These are phyloP conservation scores for Rhipidocladum racemiflorum DNA, from an alignment of 176 grass and related monocot species.

Conservation along the genomic window DNA sequence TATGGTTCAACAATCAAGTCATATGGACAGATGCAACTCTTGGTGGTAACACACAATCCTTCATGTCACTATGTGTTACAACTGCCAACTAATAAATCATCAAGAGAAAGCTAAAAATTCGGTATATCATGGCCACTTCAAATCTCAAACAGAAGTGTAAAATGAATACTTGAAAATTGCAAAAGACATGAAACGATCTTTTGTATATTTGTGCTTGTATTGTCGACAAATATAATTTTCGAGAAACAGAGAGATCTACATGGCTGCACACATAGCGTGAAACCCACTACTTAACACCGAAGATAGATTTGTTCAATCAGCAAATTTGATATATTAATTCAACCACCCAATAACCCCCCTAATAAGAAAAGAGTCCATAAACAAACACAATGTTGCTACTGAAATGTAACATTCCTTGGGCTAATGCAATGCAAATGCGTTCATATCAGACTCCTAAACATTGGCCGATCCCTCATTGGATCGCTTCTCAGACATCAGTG, in stretches of 20 bases:
- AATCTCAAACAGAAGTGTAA: neutral
- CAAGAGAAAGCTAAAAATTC: neutral
- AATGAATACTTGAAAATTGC: neutral
- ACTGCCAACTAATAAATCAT: constrained; percentile 41
- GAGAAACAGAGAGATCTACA: neutral
- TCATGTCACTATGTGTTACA: constrained; percentile 49
- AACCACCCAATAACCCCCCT: neutral
- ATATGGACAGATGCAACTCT: constrained; percentile 44
- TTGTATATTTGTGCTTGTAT: neutral
- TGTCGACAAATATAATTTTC: neutral
- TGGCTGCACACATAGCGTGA: neutral
- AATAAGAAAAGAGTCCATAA: neutral
- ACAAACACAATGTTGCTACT: neutral
- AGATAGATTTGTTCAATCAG: neutral
- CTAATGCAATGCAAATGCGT: neutral
- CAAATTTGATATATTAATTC: neutral
- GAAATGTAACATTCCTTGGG: neutral
- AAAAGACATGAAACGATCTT: neutral
- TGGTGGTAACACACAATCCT: constrained; percentile 42
- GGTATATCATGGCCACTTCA: neutral
- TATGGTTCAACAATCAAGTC: constrained; percentile 41
- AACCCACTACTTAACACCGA: neutral
- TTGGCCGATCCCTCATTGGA: neutral
- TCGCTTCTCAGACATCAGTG: neutral
- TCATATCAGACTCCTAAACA: neutral